These are phyloP conservation scores for Xylaria sp. DNA, from an alignment of 2,329 filamentous ascomycete genomes.

Conservation along the genomic window DNA sequence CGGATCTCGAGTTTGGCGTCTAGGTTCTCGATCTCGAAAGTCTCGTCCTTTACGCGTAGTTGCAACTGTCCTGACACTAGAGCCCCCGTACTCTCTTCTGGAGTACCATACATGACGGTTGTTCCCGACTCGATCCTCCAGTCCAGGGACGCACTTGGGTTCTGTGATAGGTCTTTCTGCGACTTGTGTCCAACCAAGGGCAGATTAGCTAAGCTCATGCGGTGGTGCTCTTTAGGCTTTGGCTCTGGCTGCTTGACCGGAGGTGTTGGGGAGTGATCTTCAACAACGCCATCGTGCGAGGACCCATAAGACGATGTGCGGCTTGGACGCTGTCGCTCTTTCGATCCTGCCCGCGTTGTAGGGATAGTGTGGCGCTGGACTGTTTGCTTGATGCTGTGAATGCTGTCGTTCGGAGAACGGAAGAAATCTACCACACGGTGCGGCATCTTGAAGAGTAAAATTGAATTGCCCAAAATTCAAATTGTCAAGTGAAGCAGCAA, in stretches of 20 bases:
- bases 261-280: slow-evolving; percentile 36
- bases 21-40: slow-evolving; percentile 72
- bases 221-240: slow-evolving; percentile 49
- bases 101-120: slow-evolving; percentile 78
- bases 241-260: slow-evolving; percentile 47
- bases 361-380: slow-evolving; percentile 42
- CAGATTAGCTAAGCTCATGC: slow-evolving; percentile 48
- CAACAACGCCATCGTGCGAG: slow-evolving; percentile 45
- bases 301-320: slow-evolving; percentile 46
- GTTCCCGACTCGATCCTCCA: slow-evolving; percentile 84
- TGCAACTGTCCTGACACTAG: slow-evolving; percentile 84
- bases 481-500: too few relatives aligned
- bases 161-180: slow-evolving; percentile 48
- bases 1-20: slow-evolving; percentile 73
- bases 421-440: slow-evolving; percentile 64
- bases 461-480: too few relatives aligned
- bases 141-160: slow-evolving; percentile 51
- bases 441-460: slow-evolving; percentile 59
- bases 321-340: slow-evolving; percentile 41
- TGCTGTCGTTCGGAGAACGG: slow-evolving; percentile 60
- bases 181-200: slow-evolving; percentile 49
- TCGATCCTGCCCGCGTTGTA: slow-evolving; percentile 33
- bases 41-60: slow-evolving; percentile 71
- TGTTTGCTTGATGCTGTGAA: slow-evolving; percentile 54
- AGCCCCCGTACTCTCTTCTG: slow-evolving; percentile 79